These are phyloP conservation scores for Plasmopara viticola DNA, from an alignment of 352 stramenopile species.

Conservation along the genomic window DNA sequence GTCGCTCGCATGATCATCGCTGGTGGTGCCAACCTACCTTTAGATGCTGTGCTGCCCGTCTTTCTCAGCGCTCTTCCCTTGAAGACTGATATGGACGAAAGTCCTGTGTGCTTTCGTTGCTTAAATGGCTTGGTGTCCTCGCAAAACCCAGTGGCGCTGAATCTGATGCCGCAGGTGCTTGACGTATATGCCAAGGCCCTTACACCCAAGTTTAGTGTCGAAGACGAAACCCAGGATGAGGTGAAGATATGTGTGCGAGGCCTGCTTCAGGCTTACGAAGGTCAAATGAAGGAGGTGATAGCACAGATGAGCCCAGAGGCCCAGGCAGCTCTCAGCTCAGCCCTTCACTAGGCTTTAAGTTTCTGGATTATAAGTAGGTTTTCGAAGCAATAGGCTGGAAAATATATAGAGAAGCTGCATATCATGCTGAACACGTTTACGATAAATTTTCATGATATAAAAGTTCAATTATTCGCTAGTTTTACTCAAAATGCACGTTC, in stretches of 20 bases:
- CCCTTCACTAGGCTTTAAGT: constrained; percentile 33
- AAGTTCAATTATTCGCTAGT: too few relatives aligned
- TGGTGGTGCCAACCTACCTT: constrained; percentile 64
- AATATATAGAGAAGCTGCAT: constrained; percentile 25
- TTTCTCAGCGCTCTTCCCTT: constrained; percentile 91
- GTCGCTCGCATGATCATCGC: constrained; percentile 92
- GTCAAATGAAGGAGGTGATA: constrained; percentile 77
- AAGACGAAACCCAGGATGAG: constrained; percentile 68
- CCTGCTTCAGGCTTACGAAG: constrained; percentile 58
- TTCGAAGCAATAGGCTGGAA: constrained; percentile 13
- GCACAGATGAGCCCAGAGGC: constrained; percentile 64
- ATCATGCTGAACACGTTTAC: too few relatives aligned
- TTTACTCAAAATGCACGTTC: too few relatives aligned
- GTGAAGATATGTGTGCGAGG: constrained; percentile 63
- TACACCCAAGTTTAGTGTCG: constrained; percentile 46
- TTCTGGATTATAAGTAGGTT: constrained; percentile 14
- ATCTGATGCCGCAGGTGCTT: constrained; percentile 64
- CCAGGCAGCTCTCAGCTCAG: constrained; percentile 57
- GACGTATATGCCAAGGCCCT: constrained; percentile 80
- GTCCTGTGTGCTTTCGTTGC: constrained; percentile 92
- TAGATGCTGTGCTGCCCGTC: constrained; percentile 91
- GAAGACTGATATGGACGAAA: constrained; percentile 96
- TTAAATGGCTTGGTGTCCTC: constrained; percentile 90
- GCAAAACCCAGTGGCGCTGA: constrained; percentile 78
- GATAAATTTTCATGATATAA: too few relatives aligned